These are phyloP conservation scores for Calocera viscosa DNA, from an alignment of 768 basidiomycete species.

Conservation along the genomic window DNA sequence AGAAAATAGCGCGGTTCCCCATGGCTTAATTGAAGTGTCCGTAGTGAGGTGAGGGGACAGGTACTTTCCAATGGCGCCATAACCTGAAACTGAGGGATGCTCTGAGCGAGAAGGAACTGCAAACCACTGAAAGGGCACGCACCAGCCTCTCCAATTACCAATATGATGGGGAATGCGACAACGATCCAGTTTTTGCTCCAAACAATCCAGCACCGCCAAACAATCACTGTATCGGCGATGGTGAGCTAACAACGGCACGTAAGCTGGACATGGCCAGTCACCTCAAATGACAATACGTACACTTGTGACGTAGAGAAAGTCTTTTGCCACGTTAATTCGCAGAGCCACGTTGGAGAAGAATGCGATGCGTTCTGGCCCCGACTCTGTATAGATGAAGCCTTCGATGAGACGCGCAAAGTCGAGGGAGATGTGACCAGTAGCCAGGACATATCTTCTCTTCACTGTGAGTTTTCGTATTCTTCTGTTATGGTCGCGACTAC, in stretches of 20 bases:
- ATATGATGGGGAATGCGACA: not conserved
- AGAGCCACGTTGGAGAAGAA: slow-evolving; percentile 31
- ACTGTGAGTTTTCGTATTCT: not conserved
- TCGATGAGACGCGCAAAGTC: slow-evolving; percentile 29
- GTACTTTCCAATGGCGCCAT: not conserved
- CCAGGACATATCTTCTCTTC: not conserved
- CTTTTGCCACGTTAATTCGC: not conserved
- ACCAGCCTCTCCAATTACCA: not conserved
- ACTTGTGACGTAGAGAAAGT: not conserved
- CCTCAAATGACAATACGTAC: not conserved
- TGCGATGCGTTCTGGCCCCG: slow-evolving; percentile 53
- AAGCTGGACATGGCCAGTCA: no score
- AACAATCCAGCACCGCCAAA: slow-evolving; percentile 3
- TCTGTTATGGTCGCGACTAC: not conserved
- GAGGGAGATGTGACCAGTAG: not conserved
- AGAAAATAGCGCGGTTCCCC: not conserved
- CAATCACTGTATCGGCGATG: not conserved
- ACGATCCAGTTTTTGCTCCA: not conserved
- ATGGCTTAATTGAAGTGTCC: not conserved
- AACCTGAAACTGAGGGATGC: not conserved
- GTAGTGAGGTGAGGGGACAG: not conserved
- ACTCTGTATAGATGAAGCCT: slow-evolving; percentile 52
- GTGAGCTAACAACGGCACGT: no score
- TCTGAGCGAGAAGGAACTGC: no score
- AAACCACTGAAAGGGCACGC: not conserved